phyloP scores from a whole-genome alignment of 257 asterid species.

The Primulina tabacum region DNA sequence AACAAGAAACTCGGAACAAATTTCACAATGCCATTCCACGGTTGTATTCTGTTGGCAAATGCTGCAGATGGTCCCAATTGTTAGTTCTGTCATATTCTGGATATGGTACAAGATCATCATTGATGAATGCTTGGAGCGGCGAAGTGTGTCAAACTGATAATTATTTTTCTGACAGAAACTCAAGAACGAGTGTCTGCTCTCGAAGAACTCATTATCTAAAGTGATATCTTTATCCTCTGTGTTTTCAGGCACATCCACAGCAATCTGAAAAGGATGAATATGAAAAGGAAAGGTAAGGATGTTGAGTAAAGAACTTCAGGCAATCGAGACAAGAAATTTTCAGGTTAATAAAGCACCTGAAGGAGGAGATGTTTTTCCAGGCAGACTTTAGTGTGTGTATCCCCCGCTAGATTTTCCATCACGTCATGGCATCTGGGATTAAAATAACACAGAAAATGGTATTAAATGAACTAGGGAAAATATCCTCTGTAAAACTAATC shows the following conservation, averaged over 20 bases:
- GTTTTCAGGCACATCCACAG: conserved; percentile 38
- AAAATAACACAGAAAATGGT: conserved; percentile 10
- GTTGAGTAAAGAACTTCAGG: conserved; percentile 5
- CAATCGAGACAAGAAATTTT: conserved; percentile 12
- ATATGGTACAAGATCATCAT: conserved; percentile 80
- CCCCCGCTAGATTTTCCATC: conserved; percentile 29
- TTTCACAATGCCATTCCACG: conserved; percentile 38
- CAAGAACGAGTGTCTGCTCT: conserved; percentile 54
- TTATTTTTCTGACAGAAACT: conserved; percentile 56
- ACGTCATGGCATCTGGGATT: conserved; percentile 45
- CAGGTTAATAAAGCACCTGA: conserved; percentile 34
- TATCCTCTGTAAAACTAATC: no score
- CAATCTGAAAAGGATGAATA: conserved; percentile 31
- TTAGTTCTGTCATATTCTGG: conserved; percentile 26
- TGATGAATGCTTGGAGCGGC: conserved; percentile 79
- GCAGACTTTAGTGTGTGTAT: conserved; percentile 36
- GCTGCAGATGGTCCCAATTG: conserved; percentile 30
- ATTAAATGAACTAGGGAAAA: neutral
- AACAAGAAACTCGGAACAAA: conserved; percentile 37
- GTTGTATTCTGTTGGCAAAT: conserved; percentile 32
- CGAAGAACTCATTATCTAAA: conserved; percentile 47
- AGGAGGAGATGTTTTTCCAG: conserved; percentile 55
- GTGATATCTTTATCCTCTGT: conserved; percentile 46
- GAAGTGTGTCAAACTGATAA: conserved; percentile 64
- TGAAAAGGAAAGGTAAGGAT: neutral